phyloP scores from a whole-genome alignment of 768 basidiomycete species.

The Rhizopogon rudus region DNA sequence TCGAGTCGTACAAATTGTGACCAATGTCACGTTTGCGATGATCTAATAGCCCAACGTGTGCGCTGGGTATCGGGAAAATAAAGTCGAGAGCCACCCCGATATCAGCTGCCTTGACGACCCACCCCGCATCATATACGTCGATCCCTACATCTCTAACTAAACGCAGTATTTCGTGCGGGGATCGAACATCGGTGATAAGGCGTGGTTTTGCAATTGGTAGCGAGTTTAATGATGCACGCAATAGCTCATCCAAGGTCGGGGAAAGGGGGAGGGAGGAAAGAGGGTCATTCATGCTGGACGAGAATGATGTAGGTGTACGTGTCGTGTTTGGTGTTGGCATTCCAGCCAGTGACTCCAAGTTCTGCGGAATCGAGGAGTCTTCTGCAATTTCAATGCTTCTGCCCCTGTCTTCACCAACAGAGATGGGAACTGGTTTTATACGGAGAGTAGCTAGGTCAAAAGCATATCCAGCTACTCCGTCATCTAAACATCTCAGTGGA shows the following conservation, averaged over 20 bases:
- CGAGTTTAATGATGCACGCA: constrained; percentile 53
- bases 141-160: constrained; percentile 62
- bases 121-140: constrained; percentile 72
- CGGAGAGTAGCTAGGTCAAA: constrained; percentile 59
- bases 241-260: constrained; percentile 32
- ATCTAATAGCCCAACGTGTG: not conserved
- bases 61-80: constrained; percentile 47
- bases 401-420: not conserved
- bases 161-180: constrained; percentile 73
- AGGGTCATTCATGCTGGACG: not conserved
- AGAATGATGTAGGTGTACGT: not conserved
- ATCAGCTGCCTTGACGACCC: constrained; percentile 65
- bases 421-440: constrained; percentile 11
- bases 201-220: constrained; percentile 59
- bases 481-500: constrained; percentile 55
- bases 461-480: constrained; percentile 64
- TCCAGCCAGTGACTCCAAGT: constrained; percentile 7
- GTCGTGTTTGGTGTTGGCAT: constrained; percentile 5
- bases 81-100: constrained; percentile 79
- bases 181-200: constrained; percentile 46
- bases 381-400: constrained; percentile 4
- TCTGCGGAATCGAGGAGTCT: constrained; percentile 9
- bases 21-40: constrained; percentile 42
- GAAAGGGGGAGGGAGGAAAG: not conserved
- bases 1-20: constrained; percentile 62